These are phyloP conservation scores for Candida ipomoeae DNA, from an alignment of 805 yeast genomes.

Conservation along the genomic window DNA sequence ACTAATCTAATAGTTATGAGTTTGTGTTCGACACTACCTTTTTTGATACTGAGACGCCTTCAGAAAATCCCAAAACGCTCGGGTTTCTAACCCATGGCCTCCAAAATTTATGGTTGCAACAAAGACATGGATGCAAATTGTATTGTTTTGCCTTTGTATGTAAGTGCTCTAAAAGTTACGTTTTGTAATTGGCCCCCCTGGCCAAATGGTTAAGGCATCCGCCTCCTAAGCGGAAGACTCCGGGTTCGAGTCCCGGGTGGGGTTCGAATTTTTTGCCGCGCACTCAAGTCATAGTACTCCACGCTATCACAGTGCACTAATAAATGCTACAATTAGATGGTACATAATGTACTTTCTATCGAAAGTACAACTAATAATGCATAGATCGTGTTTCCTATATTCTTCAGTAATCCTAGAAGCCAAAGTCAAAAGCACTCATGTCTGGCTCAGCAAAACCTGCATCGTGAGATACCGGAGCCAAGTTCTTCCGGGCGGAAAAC, in stretches of 20 bases:
- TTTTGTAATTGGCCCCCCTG: constrained; percentile 37
- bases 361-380: too few species aligned
- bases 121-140: too few species aligned
- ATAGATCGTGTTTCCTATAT: too few species aligned
- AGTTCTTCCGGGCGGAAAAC: constrained; percentile 10
- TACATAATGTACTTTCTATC: too few species aligned
- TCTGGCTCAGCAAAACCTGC: constrained; percentile 66
- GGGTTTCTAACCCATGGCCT: too few species aligned
- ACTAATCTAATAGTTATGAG: too few species aligned
- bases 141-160: too few species aligned
- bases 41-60: too few species aligned
- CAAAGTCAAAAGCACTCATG: constrained; percentile 66
- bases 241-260: constrained; percentile 39
- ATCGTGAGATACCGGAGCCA: constrained; percentile 31
- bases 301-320: background rate
- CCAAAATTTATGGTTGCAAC: too few species aligned
- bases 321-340: background rate
- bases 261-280: constrained; percentile 17
- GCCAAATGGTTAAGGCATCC: constrained; percentile 55
- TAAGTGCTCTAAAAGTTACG: fast-evolving
- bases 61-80: too few species aligned
- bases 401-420: constrained; percentile 12
- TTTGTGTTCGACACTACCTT: too few species aligned
- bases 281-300: background rate
- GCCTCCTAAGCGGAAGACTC: constrained; percentile 39